Evolutionary conservation across 2,329 filamentous ascomycete genomes (phyloP), one percentile per base, ranked within the genome.

Genomic region (Mariannaea elegans): DNA sequence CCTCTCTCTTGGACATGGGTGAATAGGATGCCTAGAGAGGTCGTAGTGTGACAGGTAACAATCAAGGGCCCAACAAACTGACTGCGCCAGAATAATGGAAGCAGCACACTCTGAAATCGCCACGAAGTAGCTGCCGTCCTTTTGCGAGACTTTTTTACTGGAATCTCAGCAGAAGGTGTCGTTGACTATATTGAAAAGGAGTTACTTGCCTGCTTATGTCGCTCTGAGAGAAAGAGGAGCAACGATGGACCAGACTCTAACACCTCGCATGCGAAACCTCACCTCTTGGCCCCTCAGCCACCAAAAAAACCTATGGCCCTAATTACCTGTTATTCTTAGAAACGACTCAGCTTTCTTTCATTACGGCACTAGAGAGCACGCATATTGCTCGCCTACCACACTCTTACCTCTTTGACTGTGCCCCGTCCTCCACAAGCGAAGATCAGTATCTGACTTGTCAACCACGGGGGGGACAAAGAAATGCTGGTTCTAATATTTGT

Each of bases 391-490:
- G 14, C 14, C 7, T 8, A 36, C 21, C 19, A 13, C 18, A 27
- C 36, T 14, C 42, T 44, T 39, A 14, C n/a, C 14, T 46, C 21
- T 48, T 46, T 46, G 32, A 49, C 29, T 27, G 13, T 14, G 38
- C 23, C 19, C 29, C 34, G 8, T 5, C 24, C 24, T n/a, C 47
- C 27, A 31, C 18, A 21, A 49, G 38, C 36, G 53, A 24, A 36
- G 53, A 13, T 44, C 47, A 34, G 31, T 13, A 47, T 51, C 18
- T 52, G 47, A 58, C 41, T 41, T 58, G 48, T 44, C 42, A 53
- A 42, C 32, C 31, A 57, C 44, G 34, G 16, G 38, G 24, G 21
- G 44, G 47, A 57, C 47, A 61, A 61, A 61, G 58, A 38, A 38
- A 34, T 24, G 18, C 27, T 36, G 14, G 41, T 8, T 7, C 16